phyloP scores from a whole-genome alignment of 768 basidiomycete genomes.

The Leucosporidium creatinivorum region DNA sequence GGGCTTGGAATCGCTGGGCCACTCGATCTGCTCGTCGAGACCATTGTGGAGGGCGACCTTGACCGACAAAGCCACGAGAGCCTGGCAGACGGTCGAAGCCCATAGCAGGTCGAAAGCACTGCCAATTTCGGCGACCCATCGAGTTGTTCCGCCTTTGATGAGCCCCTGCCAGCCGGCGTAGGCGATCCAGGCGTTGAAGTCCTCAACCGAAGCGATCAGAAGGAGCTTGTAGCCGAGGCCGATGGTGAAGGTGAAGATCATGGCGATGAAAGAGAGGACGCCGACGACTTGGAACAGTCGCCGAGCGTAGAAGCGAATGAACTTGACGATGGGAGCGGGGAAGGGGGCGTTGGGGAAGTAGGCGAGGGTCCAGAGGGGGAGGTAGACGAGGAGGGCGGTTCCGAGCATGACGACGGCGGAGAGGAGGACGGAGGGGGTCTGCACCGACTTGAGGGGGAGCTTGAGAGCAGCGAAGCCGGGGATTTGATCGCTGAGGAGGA shows the following conservation, averaged over 20 bases:
- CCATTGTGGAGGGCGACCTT: slow-evolving; percentile 25
- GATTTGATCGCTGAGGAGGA: slow-evolving; percentile 6
- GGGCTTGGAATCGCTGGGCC: neutral
- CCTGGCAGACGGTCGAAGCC: slow-evolving; percentile 1
- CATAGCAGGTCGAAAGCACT: slow-evolving; percentile 17
- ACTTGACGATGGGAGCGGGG: slow-evolving; percentile 1
- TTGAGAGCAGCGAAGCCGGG: slow-evolving; percentile 21
- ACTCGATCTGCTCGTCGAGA: slow-evolving; percentile 27
- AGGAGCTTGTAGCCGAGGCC: slow-evolving; percentile 25
- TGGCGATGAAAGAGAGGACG: slow-evolving; percentile 9
- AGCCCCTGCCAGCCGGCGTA: neutral
- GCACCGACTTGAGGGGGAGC: slow-evolving; percentile 15
- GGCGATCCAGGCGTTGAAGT: slow-evolving; percentile 6
- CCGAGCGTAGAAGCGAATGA: slow-evolving; percentile 13
- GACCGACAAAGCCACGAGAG: slow-evolving; percentile 1
- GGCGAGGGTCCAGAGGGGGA: slow-evolving; percentile 30
- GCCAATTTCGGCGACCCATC: slow-evolving; percentile 3
- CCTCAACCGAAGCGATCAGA: neutral
- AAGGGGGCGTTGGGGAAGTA: slow-evolving; percentile 24
- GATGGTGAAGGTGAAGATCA: slow-evolving; percentile 21
- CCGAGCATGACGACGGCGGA: slow-evolving; percentile 4
- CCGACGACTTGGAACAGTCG: slow-evolving; percentile 7
- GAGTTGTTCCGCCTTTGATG: neutral
- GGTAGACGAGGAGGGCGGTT: slow-evolving; percentile 19
- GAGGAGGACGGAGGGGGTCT: slow-evolving; percentile 23